Conservation (phyloP, 805 yeast genomes). For the Ogataea naganishii region DNA sequence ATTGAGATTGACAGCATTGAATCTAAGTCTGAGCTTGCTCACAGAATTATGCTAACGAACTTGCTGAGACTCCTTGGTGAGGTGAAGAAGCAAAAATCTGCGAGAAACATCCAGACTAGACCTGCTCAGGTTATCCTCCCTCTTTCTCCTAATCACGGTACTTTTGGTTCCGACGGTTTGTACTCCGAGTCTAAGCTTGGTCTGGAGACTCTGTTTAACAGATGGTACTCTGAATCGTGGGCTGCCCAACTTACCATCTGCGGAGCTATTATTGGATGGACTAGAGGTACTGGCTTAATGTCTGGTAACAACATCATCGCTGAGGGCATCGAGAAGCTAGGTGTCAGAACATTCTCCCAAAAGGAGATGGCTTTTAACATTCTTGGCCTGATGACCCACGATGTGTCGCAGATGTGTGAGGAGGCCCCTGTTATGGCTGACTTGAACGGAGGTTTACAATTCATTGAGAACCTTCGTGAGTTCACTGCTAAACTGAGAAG, state of each 20-base stretch:
- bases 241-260: slow-evolving; percentile 86
- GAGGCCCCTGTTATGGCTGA: slow-evolving; percentile 95
- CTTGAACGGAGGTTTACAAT: slow-evolving; percentile 97
- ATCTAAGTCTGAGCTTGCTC: slow-evolving; percentile 95
- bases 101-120: slow-evolving; percentile 77
- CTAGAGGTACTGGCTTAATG: slow-evolving; percentile 99
- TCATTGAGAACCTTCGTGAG: slow-evolving; percentile 83
- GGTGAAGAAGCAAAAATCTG: slow-evolving; percentile 75
- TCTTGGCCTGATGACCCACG: slow-evolving; percentile 86
- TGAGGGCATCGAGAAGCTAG: slow-evolving; percentile 90
- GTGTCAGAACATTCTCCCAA: slow-evolving; percentile 97
- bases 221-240: slow-evolving; percentile 99
- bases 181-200: slow-evolving; percentile 96
- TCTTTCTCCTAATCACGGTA: slow-evolving; percentile 97
- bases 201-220: slow-evolving; percentile 92
- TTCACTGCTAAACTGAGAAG: slow-evolving; percentile 73
- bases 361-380: slow-evolving; percentile 99
- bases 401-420: slow-evolving; percentile 80
- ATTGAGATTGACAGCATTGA: slow-evolving; percentile 88
- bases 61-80: slow-evolving; percentile 86
- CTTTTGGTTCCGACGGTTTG: slow-evolving; percentile 96
- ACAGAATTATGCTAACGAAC: slow-evolving; percentile 97
- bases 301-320: slow-evolving; percentile 94
- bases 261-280: slow-evolving; percentile 99
- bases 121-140: slow-evolving; percentile 98